Evolutionary conservation across 2,329 filamentous ascomycete species (phyloP).

Genomic region (Alternaria rosae): DNA sequence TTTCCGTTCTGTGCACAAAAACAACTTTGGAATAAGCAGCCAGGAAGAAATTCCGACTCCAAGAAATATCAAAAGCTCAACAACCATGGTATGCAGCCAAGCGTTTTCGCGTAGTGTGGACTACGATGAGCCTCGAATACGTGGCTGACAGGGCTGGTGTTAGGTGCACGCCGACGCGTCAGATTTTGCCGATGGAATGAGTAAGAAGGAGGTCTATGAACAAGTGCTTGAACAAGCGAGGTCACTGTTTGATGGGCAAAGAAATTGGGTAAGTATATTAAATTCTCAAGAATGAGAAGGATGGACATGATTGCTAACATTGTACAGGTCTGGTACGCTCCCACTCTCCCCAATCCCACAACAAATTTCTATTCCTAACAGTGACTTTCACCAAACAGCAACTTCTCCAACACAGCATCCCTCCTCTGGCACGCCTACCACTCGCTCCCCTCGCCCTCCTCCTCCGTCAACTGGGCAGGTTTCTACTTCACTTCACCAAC

Average conservation of each 20-base stretch:
- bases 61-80: background rate
- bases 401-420: conserved; percentile 77
- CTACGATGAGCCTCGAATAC: background rate
- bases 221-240: conserved; percentile 76
- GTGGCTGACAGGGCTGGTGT: background rate
- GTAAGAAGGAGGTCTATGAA: conserved; percentile 75
- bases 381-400: conserved; percentile 48
- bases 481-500: conserved; percentile 56
- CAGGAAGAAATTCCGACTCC: background rate
- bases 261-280: conserved; percentile 72
- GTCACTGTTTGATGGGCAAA: conserved; percentile 73
- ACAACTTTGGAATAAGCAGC: background rate
- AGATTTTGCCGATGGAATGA: conserved; percentile 71
- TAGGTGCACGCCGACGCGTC: conserved; percentile 80
- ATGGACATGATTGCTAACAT: background rate
- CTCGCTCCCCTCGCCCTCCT: conserved; percentile 71
- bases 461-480: conserved; percentile 79
- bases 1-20: background rate
- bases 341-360: background rate
- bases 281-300: background rate
- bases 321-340: background rate
- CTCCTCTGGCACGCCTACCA: conserved; percentile 82
- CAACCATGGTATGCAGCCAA: conserved; percentile 2
- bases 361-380: background rate
- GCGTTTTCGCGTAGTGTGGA: background rate